A percentile compares a stretch with the other conserved stretches of the same genome.
Evolutionary conservation across 257 asterid species (phyloP).

Genomic region (Solanum sitiens): DNA sequence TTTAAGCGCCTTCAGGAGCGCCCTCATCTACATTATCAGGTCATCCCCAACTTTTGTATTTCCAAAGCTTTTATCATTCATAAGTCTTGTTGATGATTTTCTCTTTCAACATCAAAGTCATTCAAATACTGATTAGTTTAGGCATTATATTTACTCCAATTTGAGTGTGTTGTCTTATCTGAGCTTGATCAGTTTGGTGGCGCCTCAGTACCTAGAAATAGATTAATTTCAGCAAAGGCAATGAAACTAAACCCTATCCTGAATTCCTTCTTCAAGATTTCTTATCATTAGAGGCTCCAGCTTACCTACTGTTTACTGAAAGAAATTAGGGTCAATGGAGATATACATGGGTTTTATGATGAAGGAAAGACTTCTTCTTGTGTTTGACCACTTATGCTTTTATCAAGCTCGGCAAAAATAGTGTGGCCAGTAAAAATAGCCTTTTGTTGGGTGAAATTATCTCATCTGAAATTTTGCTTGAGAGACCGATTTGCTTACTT

Average conservation of each 20-base stretch:
- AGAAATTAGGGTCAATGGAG: not conserved
- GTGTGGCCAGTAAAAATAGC: not conserved
- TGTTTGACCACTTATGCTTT: not conserved
- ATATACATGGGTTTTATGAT: not conserved
- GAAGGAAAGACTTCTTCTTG: not conserved
- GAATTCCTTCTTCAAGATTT: not conserved
- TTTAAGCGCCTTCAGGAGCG: constrained; percentile 88
- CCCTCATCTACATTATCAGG: constrained; percentile 93
- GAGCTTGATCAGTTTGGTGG: not conserved
- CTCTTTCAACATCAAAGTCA: not conserved
- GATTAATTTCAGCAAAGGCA: not conserved
- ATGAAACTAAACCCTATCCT: not conserved
- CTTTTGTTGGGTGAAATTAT: not conserved
- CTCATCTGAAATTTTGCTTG: not conserved
- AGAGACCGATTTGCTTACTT: not conserved
- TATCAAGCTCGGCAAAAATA: not conserved
- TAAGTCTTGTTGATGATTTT: not conserved
- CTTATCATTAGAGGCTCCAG: not conserved
- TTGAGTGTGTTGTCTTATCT: not conserved
- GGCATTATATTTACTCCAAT: not conserved
- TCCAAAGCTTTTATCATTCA: not conserved
- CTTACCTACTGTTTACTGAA: not conserved
- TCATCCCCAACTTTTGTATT: not conserved
- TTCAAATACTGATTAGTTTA: not conserved
- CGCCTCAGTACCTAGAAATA: not conserved